Base-by-base conservation (phyloP, 1,284 basidiomycete species). In the Ceratobasidium sp. region DNA sequence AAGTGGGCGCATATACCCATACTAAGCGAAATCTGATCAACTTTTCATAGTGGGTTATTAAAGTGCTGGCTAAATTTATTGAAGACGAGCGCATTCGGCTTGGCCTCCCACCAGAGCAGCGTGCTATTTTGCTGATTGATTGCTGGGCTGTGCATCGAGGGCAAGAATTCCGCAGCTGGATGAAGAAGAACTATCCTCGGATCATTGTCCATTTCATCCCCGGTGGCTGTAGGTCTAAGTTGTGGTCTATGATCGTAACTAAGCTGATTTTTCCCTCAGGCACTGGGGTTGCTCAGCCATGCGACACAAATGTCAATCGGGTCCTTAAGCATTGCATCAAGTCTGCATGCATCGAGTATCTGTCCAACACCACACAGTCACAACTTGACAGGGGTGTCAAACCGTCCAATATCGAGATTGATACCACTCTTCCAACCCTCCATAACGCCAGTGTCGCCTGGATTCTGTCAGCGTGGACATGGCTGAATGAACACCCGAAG, bases 171-270 rank as follows among this genome's bases (percentile, higher is more conserved):
- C 40, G 78, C 4, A 66, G 40, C 6, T 83, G 82, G 81, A 80
- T 84, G 78, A 54, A 54, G 17, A 46, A 19, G 15, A 77, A 78
- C 11, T 80, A 81, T 51, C 76, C 78, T 4, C 79, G 52, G 46
- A 83, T 83, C 59, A 77, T 80, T 32, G 22, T 83, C 34, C 5
- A 65, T 25, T 83, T 79, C 54, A 79, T 83, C 1, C 83, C 83
- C 13, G 82, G 78, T 17, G 80, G 81, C 0, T 81, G 67, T 69
- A 56, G 56, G 52, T 54, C n/a, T 56, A 15, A 29, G 5, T n/a
- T 62, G 34, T 11, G 44, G 17, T 51, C 49, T 49, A 32, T 8
- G n/a, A 3, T 49, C 25, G 44, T 46, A 49, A 19, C 40, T 32
- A 46, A 32, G 29, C 49, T 52, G 9, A 32, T 51, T 34, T 66